These are phyloP conservation scores for Ocimum tenuiflorum DNA, from an alignment of 257 asterid genomes.

Conservation along the genomic window DNA sequence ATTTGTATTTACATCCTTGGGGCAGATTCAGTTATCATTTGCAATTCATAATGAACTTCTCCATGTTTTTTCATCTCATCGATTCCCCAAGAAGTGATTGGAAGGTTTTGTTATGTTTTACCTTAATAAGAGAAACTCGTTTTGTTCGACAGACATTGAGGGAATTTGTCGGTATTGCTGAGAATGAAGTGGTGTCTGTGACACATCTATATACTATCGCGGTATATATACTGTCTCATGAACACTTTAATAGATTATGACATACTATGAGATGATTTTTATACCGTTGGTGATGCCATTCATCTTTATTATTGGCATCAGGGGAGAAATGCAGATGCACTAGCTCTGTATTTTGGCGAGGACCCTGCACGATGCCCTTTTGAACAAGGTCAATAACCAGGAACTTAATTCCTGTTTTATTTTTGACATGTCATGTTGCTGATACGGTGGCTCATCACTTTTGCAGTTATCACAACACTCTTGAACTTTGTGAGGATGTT, in stretches of 20 bases:
- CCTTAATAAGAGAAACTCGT: too few relatives aligned
- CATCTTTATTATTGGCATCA: slow-evolving; percentile 30
- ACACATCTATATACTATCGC: slow-evolving; percentile 71
- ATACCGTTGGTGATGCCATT: neutral
- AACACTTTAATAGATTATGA: slow-evolving; percentile 4
- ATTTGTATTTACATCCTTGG: too few relatives aligned
- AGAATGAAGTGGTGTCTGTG: slow-evolving; percentile 67
- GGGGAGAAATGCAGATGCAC: slow-evolving; percentile 98
- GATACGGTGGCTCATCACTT: slow-evolving; percentile 17
- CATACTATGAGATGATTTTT: slow-evolving; percentile 8
- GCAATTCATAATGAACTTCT: too few relatives aligned
- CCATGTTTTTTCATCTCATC: neutral
- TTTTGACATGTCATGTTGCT: slow-evolving; percentile 13
- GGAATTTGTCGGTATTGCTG: slow-evolving; percentile 69
- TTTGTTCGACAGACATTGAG: slow-evolving; percentile 60
- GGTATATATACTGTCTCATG: slow-evolving; percentile 64
- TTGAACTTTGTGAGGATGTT: slow-evolving; percentile 84
- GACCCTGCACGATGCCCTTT: slow-evolving; percentile 94
- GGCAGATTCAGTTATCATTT: too few relatives aligned
- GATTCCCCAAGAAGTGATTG: slow-evolving; percentile 3
- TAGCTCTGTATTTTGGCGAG: slow-evolving; percentile 90
- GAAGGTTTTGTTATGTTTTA: too few relatives aligned
- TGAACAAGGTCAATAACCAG: slow-evolving; percentile 68
- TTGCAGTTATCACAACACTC: slow-evolving; percentile 84
- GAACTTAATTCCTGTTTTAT: neutral